Percentiles rank a stretch among this genome's conserved stretches.
phyloP scores from a whole-genome alignment of 225 moss, liverwort and hornwort species.

The Physcomitrium patens region DNA sequence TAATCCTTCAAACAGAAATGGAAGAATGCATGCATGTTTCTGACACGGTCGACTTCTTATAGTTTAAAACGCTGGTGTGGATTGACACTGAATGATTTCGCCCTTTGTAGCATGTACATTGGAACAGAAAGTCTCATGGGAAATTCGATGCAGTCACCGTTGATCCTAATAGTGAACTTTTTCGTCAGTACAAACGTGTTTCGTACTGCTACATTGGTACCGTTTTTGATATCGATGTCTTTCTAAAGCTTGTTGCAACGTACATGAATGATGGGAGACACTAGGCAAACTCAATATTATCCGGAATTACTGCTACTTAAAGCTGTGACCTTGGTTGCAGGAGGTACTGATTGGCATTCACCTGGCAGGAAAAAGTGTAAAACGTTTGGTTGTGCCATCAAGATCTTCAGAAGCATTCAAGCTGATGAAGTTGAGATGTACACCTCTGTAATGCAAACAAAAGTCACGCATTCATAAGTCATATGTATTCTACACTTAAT shows the following conservation, averaged over 20 bases:
- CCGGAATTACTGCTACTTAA: not conserved
- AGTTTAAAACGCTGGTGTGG: constrained; percentile 89
- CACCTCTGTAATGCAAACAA: not conserved
- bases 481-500: not conserved
- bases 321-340: constrained; percentile 5
- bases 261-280: not conserved
- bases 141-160: constrained; percentile 86
- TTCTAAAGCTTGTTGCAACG: not conserved
- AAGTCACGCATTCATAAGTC: too few species aligned
- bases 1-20: too few species aligned
- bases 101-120: constrained; percentile 73
- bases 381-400: constrained; percentile 84
- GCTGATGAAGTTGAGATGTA: constrained; percentile 78
- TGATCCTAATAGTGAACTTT: constrained; percentile 78
- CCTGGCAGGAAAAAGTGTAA: constrained; percentile 86
- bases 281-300: not conserved
- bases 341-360: constrained; percentile 8
- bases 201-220: not conserved
- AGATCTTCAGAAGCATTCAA: constrained; percentile 71
- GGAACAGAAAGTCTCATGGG: constrained; percentile 76
- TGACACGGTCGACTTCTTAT: constrained; percentile 64
- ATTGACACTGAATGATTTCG: constrained; percentile 81
- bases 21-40: not conserved
- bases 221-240: constrained; percentile 1
- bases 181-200: not conserved